Evolutionary conservation across 805 yeast species (phyloP), one percentile per base, ranked within the genome.

Genomic region (Debaryomyces hansenii): DNA sequence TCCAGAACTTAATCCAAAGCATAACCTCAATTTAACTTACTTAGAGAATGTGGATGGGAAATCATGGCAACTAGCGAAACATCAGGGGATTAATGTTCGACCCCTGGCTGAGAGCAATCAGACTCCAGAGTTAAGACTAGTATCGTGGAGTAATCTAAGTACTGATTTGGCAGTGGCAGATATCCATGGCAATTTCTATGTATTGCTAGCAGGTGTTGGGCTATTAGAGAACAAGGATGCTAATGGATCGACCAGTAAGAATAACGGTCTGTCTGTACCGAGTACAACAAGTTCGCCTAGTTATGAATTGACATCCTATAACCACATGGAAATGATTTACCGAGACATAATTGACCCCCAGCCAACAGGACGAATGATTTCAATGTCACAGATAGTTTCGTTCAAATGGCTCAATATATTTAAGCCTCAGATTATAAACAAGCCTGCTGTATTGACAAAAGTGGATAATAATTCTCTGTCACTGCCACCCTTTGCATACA

Each of bases 91-190:
- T 31, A 55, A 56, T 16, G 54, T 69, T 18, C 63, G 64, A 33
- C 34, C 16, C 7, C 14, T 10, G 20, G 66, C 66, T 12, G 64
- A 59, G 37, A 56, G 57, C 16, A 57, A 54, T 39, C 29, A 33
- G 8, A 21, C 44, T 12, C 74, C 74, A 37, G 68, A 64, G 45
- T 58, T 81, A 6, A 56, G 73, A 1, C 57, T 74, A 20, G 77
- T 89, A 5, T 69, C 77, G 34, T 94, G 97, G 90, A 84, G 94
- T 48, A 80, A 83, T 40, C 70, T 84, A 0, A 92, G 92, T 38
- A 82, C 87, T 46, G 96, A 91, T 58, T 73, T 94, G 40, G 95
- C 95, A 2, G 79, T 87, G 3, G 74, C 87, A 37, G 98, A 91
- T 62, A 76, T 74, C 18, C 60, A 72, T 32, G 97, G 97, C 2